Evolutionary conservation across 306 rosid species (phyloP).

Genomic region (Ziziphus jujuba): DNA sequence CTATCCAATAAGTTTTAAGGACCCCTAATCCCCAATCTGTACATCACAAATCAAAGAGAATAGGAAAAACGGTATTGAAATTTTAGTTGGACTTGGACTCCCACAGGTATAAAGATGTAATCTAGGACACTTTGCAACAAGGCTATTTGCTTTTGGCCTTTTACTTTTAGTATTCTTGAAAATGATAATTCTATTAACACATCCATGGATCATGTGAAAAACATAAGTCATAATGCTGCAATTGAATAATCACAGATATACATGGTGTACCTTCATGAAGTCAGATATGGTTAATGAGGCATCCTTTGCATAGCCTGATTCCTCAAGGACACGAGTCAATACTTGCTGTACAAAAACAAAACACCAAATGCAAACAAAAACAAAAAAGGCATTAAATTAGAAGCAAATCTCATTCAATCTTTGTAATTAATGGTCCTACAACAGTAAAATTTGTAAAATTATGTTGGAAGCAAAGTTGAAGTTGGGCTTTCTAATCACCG

Average conservation of each 20-base stretch:
- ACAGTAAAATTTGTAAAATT: no score
- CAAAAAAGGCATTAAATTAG: no score
- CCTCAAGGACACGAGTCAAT: conserved; percentile 71
- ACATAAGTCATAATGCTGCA: neutral
- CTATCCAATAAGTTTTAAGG: neutral
- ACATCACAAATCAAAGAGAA: no score
- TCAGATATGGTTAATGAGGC: conserved; percentile 56
- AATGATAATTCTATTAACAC: no score
- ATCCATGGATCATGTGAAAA: neutral
- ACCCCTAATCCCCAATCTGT: neutral
- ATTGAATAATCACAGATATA: neutral
- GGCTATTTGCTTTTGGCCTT: no score
- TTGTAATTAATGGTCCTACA: neutral
- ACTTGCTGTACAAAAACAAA: conserved; percentile 50
- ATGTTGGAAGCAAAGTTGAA: neutral
- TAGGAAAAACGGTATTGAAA: neutral
- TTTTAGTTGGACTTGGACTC: neutral
- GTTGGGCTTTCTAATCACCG: neutral
- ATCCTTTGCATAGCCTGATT: conserved; percentile 67
- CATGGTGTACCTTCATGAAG: conserved; percentile 62
- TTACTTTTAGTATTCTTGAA: no score
- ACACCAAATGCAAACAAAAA: neutral
- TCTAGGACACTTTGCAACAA: no score
- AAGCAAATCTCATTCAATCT: no score
- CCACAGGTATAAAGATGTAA: neutral